A percentile compares a stretch with the other conserved stretches of the same genome.
These are phyloP conservation scores for Ceratocystis eucalypticola DNA, from an alignment of 2,329 filamentous ascomycete species.

Conservation along the genomic window DNA sequence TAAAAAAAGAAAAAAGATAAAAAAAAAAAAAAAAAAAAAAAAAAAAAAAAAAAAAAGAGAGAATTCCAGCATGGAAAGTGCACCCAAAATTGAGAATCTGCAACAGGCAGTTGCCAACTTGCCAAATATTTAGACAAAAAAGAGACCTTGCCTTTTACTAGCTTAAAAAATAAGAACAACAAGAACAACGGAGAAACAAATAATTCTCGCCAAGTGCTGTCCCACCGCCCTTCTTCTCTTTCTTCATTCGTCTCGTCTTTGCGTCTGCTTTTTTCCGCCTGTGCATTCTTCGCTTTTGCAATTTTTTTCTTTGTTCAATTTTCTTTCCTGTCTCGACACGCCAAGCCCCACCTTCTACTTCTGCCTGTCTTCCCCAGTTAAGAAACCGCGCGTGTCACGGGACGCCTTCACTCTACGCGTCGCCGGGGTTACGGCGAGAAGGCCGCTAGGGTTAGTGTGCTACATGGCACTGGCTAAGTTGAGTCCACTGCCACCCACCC, in stretches of 20 bases:
- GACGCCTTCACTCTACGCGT: conserved; percentile 9
- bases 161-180: not conserved
- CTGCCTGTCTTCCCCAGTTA: not conserved
- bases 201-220: not conserved
- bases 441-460: not conserved
- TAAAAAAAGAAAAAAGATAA: not conserved
- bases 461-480: not conserved
- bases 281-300: conserved; percentile 1
- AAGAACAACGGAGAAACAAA: too few relatives aligned
- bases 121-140: not conserved
- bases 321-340: not conserved
- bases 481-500: too few relatives aligned
- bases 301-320: not conserved
- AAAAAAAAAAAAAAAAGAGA: not conserved
- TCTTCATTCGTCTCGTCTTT: not conserved
- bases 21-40: not conserved
- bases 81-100: not conserved
- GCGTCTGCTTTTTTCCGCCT: not conserved
- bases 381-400: not conserved
- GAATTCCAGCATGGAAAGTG: not conserved
- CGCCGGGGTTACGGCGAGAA: not conserved
- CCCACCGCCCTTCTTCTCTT: too few relatives aligned
- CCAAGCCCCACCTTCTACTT: conserved; percentile 1
- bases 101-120: not conserved
- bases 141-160: not conserved